Percentiles rank a stretch among this genome's conserved stretches.
These are phyloP conservation scores for Lodderomyces oxycetoniae DNA, from an alignment of 1,139 yeast species.

Conservation along the genomic window DNA sequence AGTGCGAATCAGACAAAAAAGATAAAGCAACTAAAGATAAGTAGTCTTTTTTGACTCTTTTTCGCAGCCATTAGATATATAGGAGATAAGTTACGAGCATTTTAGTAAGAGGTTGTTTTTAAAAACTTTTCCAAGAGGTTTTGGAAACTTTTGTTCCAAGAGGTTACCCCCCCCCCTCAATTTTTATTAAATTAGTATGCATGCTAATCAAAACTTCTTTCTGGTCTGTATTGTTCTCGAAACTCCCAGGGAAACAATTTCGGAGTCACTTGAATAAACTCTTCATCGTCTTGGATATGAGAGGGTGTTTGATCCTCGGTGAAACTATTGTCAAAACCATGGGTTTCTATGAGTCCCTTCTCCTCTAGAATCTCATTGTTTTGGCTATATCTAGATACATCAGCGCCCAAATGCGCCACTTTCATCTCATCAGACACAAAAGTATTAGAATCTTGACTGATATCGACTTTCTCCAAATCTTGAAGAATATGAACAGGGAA, in stretches of 20 bases:
- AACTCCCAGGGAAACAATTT: conserved; percentile 40
- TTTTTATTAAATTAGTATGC: too few relatives aligned
- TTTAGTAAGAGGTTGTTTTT: too few relatives aligned
- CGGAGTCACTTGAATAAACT: too few relatives aligned
- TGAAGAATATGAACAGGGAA: conserved; percentile 25
- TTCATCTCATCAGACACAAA: conserved; percentile 6
- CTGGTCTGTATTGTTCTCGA: conserved; percentile 19
- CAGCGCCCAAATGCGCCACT: conserved; percentile 3
- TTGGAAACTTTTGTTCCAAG: too few relatives aligned
- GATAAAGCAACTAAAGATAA: too few relatives aligned
- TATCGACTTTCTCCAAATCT: conserved; percentile 12
- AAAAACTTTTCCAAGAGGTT: too few relatives aligned
- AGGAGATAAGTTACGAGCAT: too few relatives aligned
- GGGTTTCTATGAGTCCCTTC: conserved; percentile 2
- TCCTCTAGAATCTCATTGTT: conserved; percentile 10
- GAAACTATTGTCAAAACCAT: conserved; percentile 9
- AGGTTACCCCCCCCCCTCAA: too few relatives aligned
- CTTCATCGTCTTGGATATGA: too few relatives aligned
- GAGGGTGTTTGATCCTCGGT: conserved; percentile 12
- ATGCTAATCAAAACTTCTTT: conserved; percentile 25
- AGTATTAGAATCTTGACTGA: conserved; percentile 5
- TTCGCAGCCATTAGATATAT: too few relatives aligned
- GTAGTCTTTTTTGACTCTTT: too few relatives aligned
- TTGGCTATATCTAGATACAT: conserved; percentile 9
- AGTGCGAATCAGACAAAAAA: conserved; percentile 1